Percentiles rank a stretch among this genome's conserved stretches.
Conservation (phyloP, 1,284 basidiomycete genomes). For the Ganoderma boninense region DNA sequence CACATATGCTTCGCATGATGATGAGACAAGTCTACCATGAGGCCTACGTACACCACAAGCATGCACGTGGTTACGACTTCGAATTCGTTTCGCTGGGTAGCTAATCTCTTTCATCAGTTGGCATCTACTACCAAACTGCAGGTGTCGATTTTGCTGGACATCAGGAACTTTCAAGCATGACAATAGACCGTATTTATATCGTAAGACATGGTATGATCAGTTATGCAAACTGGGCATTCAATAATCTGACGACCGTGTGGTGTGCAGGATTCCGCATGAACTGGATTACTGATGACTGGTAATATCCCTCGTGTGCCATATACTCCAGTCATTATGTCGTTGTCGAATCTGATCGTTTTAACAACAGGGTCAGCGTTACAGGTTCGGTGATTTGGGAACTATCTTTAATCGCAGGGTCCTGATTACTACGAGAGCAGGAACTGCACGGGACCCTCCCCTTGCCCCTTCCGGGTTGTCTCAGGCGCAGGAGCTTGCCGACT, state of each 20-base stretch:
- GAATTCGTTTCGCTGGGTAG: too few species aligned
- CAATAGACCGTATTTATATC: conserved; percentile 80
- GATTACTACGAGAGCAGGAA: conserved; percentile 35
- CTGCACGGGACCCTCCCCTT: conserved; percentile 80
- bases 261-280: conserved; percentile 74
- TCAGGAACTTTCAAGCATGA: conserved; percentile 21
- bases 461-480: conserved; percentile 84
- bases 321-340: not conserved
- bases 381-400: conserved; percentile 43
- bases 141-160: not conserved
- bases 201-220: conserved; percentile 74
- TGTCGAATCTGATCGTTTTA: not conserved
- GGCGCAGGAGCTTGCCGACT: conserved; percentile 73
- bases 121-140: not conserved
- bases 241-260: not conserved
- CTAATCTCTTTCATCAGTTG: not conserved
- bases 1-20: not conserved
- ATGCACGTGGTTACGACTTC: not conserved
- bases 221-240: not conserved
- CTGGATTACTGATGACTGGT: conserved; percentile 77
- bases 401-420: not conserved
- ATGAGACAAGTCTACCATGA: too few species aligned
- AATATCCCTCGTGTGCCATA: conserved; percentile 29
- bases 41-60: not conserved
- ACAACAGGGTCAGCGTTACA: conserved; percentile 68